Evolutionary conservation across 768 basidiomycete genomes (phyloP).

Genomic region (Artomyces pyxidatus): DNA sequence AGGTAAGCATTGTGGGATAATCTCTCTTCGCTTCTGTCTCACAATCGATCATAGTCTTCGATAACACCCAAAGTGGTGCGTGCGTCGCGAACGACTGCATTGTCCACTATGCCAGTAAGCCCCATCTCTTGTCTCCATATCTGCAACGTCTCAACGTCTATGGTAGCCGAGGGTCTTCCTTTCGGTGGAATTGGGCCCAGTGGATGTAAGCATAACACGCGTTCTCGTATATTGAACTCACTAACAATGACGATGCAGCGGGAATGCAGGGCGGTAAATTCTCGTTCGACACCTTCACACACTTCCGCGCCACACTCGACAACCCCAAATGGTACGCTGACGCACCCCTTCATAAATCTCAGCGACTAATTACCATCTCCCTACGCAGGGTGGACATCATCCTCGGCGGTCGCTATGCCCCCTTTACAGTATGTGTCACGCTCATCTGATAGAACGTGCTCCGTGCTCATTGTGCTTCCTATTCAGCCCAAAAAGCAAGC

Average conservation of each 20-base stretch:
- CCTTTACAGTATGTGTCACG: neutral
- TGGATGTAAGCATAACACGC: slow-evolving; percentile 25
- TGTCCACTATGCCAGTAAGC: slow-evolving; percentile 47
- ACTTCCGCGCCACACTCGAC: neutral
- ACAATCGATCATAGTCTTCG: slow-evolving; percentile 39
- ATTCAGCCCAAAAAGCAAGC: too few species aligned
- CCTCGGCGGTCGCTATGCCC: neutral
- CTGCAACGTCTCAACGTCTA: neutral
- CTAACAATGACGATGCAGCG: neutral
- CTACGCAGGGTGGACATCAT: neutral
- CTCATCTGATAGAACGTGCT: too few species aligned
- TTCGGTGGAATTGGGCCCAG: slow-evolving; percentile 67
- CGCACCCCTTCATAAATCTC: neutral
- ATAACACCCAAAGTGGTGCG: slow-evolving; percentile 61
- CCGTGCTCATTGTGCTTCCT: too few species aligned
- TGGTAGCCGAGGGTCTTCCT: slow-evolving; percentile 48
- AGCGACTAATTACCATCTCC: neutral
- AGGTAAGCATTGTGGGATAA: slow-evolving; percentile 27
- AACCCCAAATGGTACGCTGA: neutral
- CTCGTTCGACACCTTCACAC: neutral
- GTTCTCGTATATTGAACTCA: neutral
- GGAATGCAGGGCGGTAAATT: neutral
- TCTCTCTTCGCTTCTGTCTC: too few species aligned
- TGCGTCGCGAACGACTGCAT: slow-evolving; percentile 61
- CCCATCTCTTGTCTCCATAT: neutral